These are phyloP conservation scores for Cystobasidium tubakii DNA, from an alignment of 768 basidiomycete genomes.

Conservation along the genomic window DNA sequence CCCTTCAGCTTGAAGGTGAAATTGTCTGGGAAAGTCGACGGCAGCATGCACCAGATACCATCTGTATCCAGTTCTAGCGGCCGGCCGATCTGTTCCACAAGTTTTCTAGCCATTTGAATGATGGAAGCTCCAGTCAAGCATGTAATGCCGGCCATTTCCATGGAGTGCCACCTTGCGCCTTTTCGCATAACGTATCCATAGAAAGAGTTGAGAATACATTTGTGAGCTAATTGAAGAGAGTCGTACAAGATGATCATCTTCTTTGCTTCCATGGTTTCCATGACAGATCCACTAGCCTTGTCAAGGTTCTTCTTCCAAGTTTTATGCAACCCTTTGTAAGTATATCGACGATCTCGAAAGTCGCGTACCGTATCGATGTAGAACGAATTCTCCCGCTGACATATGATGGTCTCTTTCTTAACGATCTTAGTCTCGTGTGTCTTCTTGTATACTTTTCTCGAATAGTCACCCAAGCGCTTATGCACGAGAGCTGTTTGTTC, in stretches of 20 bases:
- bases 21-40: slow-evolving; percentile 90
- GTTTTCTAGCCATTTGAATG: slow-evolving; percentile 95
- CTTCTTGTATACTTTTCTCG: slow-evolving; percentile 96
- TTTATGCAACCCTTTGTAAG: slow-evolving; percentile 97
- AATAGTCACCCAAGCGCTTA: slow-evolving; percentile 96
- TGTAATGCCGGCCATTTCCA: slow-evolving; percentile 99
- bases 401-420: slow-evolving; percentile 87
- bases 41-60: slow-evolving; percentile 99
- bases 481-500: slow-evolving; percentile 90
- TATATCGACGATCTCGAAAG: slow-evolving; percentile 95
- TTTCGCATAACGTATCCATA: slow-evolving; percentile 99
- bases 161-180: slow-evolving; percentile 97
- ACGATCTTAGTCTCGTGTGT: slow-evolving; percentile 95
- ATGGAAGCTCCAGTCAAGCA: slow-evolving; percentile 95
- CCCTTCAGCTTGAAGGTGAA: slow-evolving; percentile 85
- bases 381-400: slow-evolving; percentile 96
- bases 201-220: slow-evolving; percentile 99
- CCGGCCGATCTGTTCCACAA: slow-evolving; percentile 95
- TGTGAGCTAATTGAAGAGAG: slow-evolving; percentile 96
- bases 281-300: slow-evolving; percentile 63
- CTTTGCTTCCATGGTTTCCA: slow-evolving; percentile 91
- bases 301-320: slow-evolving; percentile 99
- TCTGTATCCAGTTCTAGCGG: slow-evolving; percentile 97
- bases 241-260: slow-evolving; percentile 99
- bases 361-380: slow-evolving; percentile 96